These are phyloP conservation scores for Colletotrichum theobromicola DNA, from an alignment of 2,329 filamentous ascomycete species.

Conservation along the genomic window DNA sequence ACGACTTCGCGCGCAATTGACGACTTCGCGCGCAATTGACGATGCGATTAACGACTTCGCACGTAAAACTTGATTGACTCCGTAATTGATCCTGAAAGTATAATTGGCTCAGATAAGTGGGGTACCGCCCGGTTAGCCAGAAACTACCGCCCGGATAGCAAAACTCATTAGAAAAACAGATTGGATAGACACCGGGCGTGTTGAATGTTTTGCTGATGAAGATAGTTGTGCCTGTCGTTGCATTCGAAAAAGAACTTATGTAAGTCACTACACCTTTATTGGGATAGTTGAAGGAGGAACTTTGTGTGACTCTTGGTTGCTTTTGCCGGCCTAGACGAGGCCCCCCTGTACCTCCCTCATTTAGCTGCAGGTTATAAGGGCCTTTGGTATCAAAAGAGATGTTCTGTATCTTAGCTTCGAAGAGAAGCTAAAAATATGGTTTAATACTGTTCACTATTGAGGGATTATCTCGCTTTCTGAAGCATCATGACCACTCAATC, in stretches of 20 bases:
- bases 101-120: too few species aligned
- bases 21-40: too few species aligned
- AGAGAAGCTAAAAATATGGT: not conserved
- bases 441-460: not conserved
- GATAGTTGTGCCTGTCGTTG: not conserved
- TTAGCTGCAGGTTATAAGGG: not conserved
- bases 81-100: too few species aligned
- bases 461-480: not conserved
- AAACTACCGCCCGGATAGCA: too few species aligned
- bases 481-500: not conserved
- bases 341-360: not conserved
- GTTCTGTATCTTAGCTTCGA: not conserved
- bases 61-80: too few species aligned
- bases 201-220: fast-evolving
- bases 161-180: not conserved
- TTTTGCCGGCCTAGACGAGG: not conserved
- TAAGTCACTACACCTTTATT: not conserved
- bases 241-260: not conserved
- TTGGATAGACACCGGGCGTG: not conserved
- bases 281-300: not conserved
- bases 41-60: too few species aligned
- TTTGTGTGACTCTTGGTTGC: not conserved
- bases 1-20: too few species aligned
- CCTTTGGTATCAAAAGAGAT: not conserved
- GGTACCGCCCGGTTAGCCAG: too few species aligned